Evolutionary conservation across 2,329 filamentous ascomycete genomes (phyloP).

Genomic region (Cladosporium austrohemisphaericum): DNA sequence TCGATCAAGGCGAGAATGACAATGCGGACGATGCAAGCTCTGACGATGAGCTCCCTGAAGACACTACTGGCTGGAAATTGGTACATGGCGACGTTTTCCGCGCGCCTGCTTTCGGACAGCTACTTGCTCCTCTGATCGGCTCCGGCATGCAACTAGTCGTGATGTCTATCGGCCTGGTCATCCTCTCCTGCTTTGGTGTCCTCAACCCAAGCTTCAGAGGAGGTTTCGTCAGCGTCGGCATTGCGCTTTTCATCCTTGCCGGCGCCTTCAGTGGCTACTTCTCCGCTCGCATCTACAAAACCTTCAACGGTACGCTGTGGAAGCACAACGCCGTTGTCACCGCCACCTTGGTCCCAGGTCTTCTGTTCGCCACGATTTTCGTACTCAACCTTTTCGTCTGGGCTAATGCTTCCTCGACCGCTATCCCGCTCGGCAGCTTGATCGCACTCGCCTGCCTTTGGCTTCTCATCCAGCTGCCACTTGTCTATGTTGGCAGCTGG

Average conservation of each 20-base stretch:
- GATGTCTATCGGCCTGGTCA: constrained; percentile 65
- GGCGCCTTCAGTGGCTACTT: constrained; percentile 85
- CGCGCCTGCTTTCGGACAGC: constrained; percentile 62
- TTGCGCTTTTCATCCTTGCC: constrained; percentile 78
- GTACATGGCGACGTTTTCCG: constrained; percentile 87
- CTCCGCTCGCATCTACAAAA: constrained; percentile 77
- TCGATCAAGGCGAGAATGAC: constrained; percentile 41
- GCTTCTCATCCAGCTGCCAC: constrained; percentile 80
- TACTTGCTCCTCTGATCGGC: constrained; percentile 76
- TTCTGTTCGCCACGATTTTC: constrained; percentile 71
- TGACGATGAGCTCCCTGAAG: constrained; percentile 71
- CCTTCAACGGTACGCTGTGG: constrained; percentile 73
- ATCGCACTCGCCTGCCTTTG: constrained; percentile 70
- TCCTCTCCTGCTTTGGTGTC: constrained; percentile 65
- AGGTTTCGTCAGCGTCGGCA: constrained; percentile 78
- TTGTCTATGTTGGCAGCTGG: constrained; percentile 78
- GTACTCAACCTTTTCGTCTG: constrained; percentile 85
- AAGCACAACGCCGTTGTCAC: constrained; percentile 71
- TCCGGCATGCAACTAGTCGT: constrained; percentile 85
- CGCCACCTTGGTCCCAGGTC: constrained; percentile 72
- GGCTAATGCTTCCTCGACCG: constrained; percentile 84
- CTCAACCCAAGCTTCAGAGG: constrained; percentile 87
- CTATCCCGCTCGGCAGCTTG: constrained; percentile 77
- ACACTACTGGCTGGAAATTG: constrained; percentile 83
- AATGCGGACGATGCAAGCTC: constrained; percentile 55